These are phyloP conservation scores for Cryptococcus jaspeensis DNA, from an alignment of 1,284 basidiomycete species.

Conservation along the genomic window DNA sequence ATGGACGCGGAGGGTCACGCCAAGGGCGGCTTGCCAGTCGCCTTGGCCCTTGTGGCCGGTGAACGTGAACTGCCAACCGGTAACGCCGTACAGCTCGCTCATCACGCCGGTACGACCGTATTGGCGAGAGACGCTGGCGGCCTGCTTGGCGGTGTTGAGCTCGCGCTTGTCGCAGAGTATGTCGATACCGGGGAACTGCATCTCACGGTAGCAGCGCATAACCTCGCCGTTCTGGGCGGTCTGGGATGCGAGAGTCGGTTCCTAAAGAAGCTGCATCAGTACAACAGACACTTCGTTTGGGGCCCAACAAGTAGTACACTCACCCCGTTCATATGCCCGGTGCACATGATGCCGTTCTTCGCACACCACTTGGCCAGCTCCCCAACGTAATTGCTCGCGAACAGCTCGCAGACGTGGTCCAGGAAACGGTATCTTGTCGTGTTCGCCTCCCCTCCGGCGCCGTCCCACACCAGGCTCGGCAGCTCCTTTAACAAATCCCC, in stretches of 20 bases:
- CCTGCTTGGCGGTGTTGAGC: constrained; percentile 38
- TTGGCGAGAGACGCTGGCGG: constrained; percentile 25
- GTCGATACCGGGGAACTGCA: constrained; percentile 36
- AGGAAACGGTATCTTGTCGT: constrained; percentile 5
- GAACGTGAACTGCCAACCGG: constrained; percentile 29
- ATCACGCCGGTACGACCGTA: constrained; percentile 24
- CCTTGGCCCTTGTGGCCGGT: constrained; percentile 34
- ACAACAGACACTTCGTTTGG: too few species aligned
- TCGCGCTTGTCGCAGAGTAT: constrained; percentile 32
- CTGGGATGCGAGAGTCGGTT: constrained; percentile 28
- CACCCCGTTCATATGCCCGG: constrained; percentile 31
- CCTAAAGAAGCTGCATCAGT: constrained; percentile 5
- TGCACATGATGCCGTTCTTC: constrained; percentile 19
- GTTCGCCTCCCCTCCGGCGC: constrained; percentile 6
- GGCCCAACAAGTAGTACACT: neutral
- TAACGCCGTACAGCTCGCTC: constrained; percentile 36
- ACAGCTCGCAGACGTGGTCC: constrained; percentile 7
- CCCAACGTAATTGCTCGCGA: constrained; percentile 22
- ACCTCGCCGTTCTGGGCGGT: constrained; percentile 29
- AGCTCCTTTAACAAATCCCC: constrained; percentile 21
- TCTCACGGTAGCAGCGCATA: constrained; percentile 34
- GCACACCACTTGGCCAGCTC: constrained; percentile 28
- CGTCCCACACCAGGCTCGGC: constrained; percentile 29
- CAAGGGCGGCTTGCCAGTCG: constrained; percentile 37
- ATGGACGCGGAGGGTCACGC: constrained; percentile 31